Conservation (phyloP, 2,329 filamentous ascomycete genomes). For the Sarocladium kiliense region DNA sequence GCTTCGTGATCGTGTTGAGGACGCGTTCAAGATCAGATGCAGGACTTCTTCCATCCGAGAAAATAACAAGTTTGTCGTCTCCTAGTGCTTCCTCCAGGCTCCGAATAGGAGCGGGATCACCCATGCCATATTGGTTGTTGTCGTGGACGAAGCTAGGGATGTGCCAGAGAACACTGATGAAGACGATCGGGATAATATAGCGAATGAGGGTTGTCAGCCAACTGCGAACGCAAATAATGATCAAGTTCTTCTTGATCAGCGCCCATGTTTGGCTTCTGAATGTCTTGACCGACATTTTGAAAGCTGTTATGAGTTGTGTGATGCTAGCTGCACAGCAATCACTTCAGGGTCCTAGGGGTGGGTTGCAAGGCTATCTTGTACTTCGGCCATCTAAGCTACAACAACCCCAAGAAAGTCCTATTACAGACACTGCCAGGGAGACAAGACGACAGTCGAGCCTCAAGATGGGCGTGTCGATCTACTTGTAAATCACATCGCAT, state of each 20-base stretch:
- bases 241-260: slow-evolving; percentile 21
- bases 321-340: background rate
- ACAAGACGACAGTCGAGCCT: background rate
- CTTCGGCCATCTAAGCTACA: background rate
- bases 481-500: too few species aligned
- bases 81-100: background rate
- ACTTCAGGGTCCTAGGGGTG: background rate
- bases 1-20: background rate
- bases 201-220: slow-evolving; percentile 18
- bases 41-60: background rate
- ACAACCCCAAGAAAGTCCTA: too few species aligned
- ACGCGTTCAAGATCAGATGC: background rate
- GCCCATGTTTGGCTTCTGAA: background rate
- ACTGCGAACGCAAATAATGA: slow-evolving; percentile 18
- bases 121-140: slow-evolving; percentile 13
- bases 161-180: slow-evolving; percentile 22
- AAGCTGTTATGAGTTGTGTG: background rate
- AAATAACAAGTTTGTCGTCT: background rate
- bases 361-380: background rate
- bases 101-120: background rate
- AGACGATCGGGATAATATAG: slow-evolving; percentile 21
- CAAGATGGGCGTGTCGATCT: background rate
- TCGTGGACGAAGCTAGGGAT: slow-evolving; percentile 19
- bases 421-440: background rate
- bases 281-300: background rate